A percentile compares a stretch with the other conserved stretches of the same genome.
These are phyloP conservation scores for Collariella sp. DNA, from an alignment of 495 filamentous ascomycete genomes.

Conservation along the genomic window DNA sequence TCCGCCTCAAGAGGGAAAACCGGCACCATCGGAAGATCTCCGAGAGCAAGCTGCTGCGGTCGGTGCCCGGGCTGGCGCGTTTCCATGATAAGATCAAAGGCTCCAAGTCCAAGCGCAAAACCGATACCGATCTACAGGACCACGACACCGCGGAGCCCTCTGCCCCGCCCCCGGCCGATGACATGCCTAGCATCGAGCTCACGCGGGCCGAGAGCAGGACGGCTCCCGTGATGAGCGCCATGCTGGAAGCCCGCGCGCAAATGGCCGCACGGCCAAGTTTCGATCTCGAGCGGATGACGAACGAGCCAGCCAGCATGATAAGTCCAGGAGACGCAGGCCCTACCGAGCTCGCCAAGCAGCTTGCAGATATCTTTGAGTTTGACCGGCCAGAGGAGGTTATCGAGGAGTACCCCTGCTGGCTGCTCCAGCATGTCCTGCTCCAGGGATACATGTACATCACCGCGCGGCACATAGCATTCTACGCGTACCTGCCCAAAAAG, in stretches of 20 bases:
- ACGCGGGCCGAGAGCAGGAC: conserved; percentile 29
- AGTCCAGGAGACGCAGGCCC: conserved; percentile 32
- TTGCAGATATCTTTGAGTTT: conserved; percentile 88
- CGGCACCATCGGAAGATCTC: conserved; percentile 52
- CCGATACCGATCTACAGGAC: conserved; percentile 15
- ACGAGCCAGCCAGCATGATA: conserved; percentile 20
- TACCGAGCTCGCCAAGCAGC: conserved; percentile 51
- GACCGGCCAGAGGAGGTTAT: conserved; percentile 77
- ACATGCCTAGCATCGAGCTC: conserved; percentile 24
- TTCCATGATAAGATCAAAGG: conserved; percentile 32
- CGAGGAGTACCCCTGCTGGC: conserved; percentile 88
- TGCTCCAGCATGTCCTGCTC: conserved; percentile 84
- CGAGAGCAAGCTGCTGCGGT: conserved; percentile 52
- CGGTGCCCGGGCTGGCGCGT: conserved; percentile 44
- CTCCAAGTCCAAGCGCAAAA: conserved; percentile 26
- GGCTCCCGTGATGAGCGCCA: conserved; percentile 71
- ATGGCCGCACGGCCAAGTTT: conserved; percentile 49
- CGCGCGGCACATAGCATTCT: conserved; percentile 87
- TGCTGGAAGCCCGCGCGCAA: conserved; percentile 71
- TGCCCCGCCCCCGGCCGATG: conserved; percentile 2
- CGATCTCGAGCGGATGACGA: conserved; percentile 37
- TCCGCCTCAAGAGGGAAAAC: conserved; percentile 19
- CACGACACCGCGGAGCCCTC: conserved; percentile 1
- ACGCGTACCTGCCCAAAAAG: conserved; percentile 91
- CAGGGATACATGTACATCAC: conserved; percentile 98